Conservation (phyloP, 257 asterid species). For the Solanum appendiculatum region DNA sequence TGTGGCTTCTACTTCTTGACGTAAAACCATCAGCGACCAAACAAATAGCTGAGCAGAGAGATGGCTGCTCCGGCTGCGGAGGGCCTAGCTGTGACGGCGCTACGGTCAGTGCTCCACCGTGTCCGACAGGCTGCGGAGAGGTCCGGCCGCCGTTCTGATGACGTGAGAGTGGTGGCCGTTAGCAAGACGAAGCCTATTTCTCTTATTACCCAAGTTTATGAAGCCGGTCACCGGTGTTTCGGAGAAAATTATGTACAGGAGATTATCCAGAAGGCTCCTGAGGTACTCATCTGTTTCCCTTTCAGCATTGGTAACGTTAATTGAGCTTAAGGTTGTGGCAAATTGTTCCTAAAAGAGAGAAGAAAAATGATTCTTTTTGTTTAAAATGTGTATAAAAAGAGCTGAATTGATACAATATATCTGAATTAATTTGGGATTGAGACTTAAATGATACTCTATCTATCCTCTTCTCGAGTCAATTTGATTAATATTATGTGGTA, state of each 20-base stretch:
- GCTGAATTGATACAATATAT: background rate
- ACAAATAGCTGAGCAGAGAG: background rate
- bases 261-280: conserved; percentile 74
- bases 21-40: background rate
- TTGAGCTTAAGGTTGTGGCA: background rate
- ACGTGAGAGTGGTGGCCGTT: conserved; percentile 77
- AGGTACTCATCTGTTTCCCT: conserved; percentile 25
- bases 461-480: background rate
- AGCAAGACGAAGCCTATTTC: conserved; percentile 74
- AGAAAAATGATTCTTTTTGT: background rate
- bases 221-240: conserved; percentile 66
- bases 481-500: background rate
- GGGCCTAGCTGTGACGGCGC: conserved; percentile 51
- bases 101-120: conserved; percentile 57
- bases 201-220: conserved; percentile 55
- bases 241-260: conserved; percentile 89
- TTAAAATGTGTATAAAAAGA: background rate
- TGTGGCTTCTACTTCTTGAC: background rate
- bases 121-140: conserved; percentile 59
- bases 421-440: background rate
- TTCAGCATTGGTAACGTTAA: background rate
- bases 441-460: background rate
- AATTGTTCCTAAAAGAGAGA: background rate
- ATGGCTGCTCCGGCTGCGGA: conserved; percentile 80
- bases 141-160: conserved; percentile 66